Base-by-base conservation (phyloP, 495 filamentous ascomycete genomes). In the Tetracladium marchalianum region DNA sequence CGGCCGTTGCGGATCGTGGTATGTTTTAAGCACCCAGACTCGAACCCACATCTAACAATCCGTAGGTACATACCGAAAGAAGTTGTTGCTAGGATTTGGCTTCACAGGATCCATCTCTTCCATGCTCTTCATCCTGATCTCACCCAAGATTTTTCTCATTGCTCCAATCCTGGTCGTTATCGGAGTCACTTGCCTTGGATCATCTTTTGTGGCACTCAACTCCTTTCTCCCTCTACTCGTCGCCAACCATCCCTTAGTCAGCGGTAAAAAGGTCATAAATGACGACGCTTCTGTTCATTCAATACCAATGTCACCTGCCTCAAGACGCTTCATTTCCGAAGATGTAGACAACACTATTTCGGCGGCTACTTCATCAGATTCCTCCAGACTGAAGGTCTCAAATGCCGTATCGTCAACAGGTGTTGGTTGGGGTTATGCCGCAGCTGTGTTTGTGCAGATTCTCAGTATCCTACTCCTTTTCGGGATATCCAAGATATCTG, bases 351-450 rank as follows among this genome's bases (percentile, higher is more conserved):
- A 55, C 63, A 59, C 49, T 66, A 60, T 49, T 64, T 44, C 57
- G 66, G 39, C 66, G 70, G 46, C 38, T 39, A 0, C 50, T n/a
- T 4, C 43, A 39, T 50, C 63, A 0, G 72, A 73, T 15, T 85
- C 84, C 2, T 64, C 74, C 4, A 84, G 82, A 52, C 73, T 95
- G 33, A 67, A 68, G 51, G 67, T 95, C 11, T 92, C 87, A 0
- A 90, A 83, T 1, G 72, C 77, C 46, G 93, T 95, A 37, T 95
- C 90, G 2, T 82, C 87, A n/a, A 82, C 82, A 64, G 90, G 90
- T 1, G 89, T 94, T 43, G 90, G 90, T 1, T 86, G 90, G 35
- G 90, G 90, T 12, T 96, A 96, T 60, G 76, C 80, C 35, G 87
- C 87, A 10, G 87, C 81, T 1, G 72, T 96, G 8, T 76, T 85